These are phyloP conservation scores for Bryum argenteum DNA, from an alignment of 225 moss, liverwort and hornwort species.

Conservation along the genomic window DNA sequence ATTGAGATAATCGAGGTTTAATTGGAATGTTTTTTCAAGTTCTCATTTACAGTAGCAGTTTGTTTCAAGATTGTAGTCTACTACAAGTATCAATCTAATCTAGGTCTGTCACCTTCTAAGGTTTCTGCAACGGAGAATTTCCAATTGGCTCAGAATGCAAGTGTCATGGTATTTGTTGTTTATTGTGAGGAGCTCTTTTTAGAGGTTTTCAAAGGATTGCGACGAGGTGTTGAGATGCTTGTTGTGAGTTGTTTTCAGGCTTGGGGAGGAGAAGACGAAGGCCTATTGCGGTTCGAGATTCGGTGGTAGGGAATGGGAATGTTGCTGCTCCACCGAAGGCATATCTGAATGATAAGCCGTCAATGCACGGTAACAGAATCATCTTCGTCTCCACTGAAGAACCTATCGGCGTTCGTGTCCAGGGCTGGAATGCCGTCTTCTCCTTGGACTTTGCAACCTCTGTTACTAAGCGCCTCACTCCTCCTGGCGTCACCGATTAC, in stretches of 20 bases:
- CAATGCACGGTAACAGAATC: slow-evolving; percentile 55
- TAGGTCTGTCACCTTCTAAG: too few relatives aligned
- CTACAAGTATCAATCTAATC: too few relatives aligned
- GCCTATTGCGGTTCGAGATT: slow-evolving; percentile 30
- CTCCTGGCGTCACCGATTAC: slow-evolving; percentile 70
- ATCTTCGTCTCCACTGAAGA: slow-evolving; percentile 83
- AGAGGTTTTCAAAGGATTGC: too few relatives aligned
- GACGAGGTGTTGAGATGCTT: not conserved
- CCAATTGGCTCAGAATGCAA: too few relatives aligned
- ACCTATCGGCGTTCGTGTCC: slow-evolving; percentile 33
- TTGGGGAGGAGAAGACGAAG: not conserved
- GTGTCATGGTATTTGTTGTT: too few relatives aligned
- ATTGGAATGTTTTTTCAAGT: too few relatives aligned
- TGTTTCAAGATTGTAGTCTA: too few relatives aligned
- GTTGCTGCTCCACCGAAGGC: slow-evolving; percentile 32
- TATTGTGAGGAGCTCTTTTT: too few relatives aligned
- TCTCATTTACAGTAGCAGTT: too few relatives aligned
- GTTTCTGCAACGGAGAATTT: too few relatives aligned
- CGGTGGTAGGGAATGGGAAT: not conserved
- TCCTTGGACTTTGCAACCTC: slow-evolving; percentile 52
- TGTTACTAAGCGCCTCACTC: slow-evolving; percentile 65
- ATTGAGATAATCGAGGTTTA: too few relatives aligned
- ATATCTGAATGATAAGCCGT: slow-evolving; percentile 63
- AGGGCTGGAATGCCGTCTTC: slow-evolving; percentile 79
- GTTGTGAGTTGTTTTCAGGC: slow-evolving; percentile 15